A percentile compares a stretch with the other conserved stretches of the same genome.
These are phyloP conservation scores for Fusarium domesticum DNA, from an alignment of 2,329 filamentous ascomycete genomes.

Conservation along the genomic window DNA sequence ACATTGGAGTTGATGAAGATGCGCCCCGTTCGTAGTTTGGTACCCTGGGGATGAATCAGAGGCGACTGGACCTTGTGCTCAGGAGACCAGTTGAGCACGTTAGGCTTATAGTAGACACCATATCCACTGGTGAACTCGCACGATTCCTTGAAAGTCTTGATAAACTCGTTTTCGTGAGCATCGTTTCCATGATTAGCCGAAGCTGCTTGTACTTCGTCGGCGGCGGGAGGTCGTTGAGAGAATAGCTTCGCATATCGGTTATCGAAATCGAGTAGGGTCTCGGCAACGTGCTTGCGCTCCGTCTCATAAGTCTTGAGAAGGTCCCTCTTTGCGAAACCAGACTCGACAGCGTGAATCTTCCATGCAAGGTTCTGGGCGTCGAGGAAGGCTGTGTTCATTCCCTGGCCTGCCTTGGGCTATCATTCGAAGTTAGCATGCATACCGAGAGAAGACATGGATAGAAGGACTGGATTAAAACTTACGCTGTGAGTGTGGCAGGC, in stretches of 20 bases:
- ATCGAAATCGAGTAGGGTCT: slow-evolving; percentile 82
- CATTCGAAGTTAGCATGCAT: slow-evolving; percentile 35
- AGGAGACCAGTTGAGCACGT: slow-evolving; percentile 78
- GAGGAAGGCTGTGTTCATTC: slow-evolving; percentile 77
- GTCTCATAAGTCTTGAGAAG: slow-evolving; percentile 82
- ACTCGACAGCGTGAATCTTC: slow-evolving; percentile 92
- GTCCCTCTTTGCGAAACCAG: slow-evolving; percentile 71
- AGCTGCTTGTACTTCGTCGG: slow-evolving; percentile 69
- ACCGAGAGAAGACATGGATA: slow-evolving; percentile 33
- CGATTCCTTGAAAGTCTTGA: slow-evolving; percentile 84
- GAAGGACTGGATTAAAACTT: no score
- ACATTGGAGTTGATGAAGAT: slow-evolving; percentile 77
- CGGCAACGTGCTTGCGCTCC: slow-evolving; percentile 80
- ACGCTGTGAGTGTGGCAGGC: slow-evolving; percentile 77
- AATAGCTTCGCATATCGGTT: slow-evolving; percentile 88
- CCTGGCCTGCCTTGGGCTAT: slow-evolving; percentile 72
- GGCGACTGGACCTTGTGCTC: slow-evolving; percentile 68
- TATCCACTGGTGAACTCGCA: slow-evolving; percentile 94
- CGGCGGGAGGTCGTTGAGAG: slow-evolving; percentile 71
- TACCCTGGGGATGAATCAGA: slow-evolving; percentile 64
- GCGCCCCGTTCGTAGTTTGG: slow-evolving; percentile 68
- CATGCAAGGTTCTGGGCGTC: slow-evolving; percentile 88
- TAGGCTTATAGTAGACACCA: slow-evolving; percentile 80
- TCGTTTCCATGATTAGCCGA: slow-evolving; percentile 35
- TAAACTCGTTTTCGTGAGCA: slow-evolving; percentile 70